Percentiles rank a stretch among this genome's conserved stretches.
phyloP scores from a whole-genome alignment of 768 basidiomycete species.

The Lanmaoa rubissima region DNA sequence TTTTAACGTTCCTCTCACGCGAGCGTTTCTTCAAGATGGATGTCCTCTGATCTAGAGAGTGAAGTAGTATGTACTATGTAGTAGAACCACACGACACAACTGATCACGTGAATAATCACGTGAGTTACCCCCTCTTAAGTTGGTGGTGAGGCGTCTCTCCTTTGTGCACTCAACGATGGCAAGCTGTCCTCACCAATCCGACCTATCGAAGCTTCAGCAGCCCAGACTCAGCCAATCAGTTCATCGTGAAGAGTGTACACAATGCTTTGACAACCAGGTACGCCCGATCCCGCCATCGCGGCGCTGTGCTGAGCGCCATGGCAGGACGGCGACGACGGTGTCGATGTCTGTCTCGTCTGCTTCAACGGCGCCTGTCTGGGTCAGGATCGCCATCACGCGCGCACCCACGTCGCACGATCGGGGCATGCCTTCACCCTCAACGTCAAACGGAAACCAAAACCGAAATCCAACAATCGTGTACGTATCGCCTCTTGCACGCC shows the following conservation, averaged over 20 bases:
- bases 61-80: too few species aligned
- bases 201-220: slow-evolving; percentile 47
- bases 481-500: slow-evolving; percentile 30
- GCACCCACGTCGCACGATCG: slow-evolving; percentile 66
- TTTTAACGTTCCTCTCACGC: slow-evolving; percentile 10
- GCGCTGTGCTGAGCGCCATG: background rate
- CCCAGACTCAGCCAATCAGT: slow-evolving; percentile 72
- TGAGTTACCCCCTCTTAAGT: slow-evolving; percentile 2
- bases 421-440: slow-evolving; percentile 80
- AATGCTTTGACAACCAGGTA: slow-evolving; percentile 95
- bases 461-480: slow-evolving; percentile 58
- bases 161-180: slow-evolving; percentile 16
- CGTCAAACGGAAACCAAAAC: slow-evolving; percentile 67
- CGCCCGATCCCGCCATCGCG: slow-evolving; percentile 9
- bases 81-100: background rate
- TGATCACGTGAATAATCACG: background rate
- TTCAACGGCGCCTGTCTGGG: slow-evolving; percentile 91
- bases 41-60: slow-evolving; percentile 8
- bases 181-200: slow-evolving; percentile 52
- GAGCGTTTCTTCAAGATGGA: slow-evolving; percentile 27
- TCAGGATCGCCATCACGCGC: slow-evolving; percentile 64
- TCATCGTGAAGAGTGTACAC: slow-evolving; percentile 92
- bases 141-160: too few species aligned
- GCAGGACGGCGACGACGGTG: slow-evolving; percentile 70
- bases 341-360: slow-evolving; percentile 89